Conservation (phyloP, 306 rosid species). For the Dryas drummondii region DNA sequence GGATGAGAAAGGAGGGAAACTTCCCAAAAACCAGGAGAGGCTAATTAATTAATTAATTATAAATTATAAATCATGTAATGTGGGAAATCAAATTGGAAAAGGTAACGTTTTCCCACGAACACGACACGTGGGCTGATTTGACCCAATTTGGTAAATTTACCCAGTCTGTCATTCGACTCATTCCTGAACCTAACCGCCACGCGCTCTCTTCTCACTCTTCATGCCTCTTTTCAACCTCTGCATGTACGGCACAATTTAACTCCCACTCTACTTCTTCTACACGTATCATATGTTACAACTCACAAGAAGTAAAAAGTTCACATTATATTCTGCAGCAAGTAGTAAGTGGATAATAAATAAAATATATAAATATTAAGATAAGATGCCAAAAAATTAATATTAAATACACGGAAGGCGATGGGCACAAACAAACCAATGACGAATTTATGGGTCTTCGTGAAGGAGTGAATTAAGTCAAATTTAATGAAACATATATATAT, state of each 20-base stretch:
- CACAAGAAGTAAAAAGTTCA: too few species aligned
- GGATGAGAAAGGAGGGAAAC: background rate
- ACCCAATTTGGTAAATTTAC: background rate
- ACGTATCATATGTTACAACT: background rate
- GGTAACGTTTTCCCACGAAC: background rate
- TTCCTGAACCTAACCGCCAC: background rate
- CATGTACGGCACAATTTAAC: background rate
- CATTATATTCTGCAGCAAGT: too few species aligned
- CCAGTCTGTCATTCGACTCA: background rate
- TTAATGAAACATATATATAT: background rate
- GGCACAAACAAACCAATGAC: background rate
- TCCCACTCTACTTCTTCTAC: background rate
- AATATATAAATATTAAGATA: background rate
- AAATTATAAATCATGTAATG: too few species aligned
- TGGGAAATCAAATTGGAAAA: background rate
- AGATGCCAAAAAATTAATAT: background rate
- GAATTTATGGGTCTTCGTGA: background rate
- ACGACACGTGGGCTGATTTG: background rate
- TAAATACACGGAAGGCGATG: background rate
- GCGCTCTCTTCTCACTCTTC: background rate
- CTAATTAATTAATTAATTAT: too few species aligned
- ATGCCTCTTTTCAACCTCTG: background rate
- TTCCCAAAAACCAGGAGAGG: slow-evolving; percentile 16
- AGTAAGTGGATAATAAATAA: background rate
- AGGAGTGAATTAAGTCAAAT: background rate